Conservation (phyloP, 257 asterid genomes). For the Solanum raphanifolium region DNA sequence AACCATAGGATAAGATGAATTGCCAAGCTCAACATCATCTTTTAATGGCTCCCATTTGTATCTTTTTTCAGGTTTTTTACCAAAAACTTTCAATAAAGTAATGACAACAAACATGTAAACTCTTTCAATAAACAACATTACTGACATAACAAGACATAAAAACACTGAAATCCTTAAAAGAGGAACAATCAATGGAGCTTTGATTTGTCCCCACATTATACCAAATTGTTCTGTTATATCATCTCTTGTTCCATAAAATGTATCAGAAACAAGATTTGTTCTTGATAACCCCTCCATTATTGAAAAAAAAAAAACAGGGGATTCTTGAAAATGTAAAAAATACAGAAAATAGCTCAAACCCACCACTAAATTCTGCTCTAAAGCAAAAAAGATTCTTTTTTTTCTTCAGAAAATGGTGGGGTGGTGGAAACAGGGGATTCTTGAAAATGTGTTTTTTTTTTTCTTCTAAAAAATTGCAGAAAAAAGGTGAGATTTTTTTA, state of each 20-base stretch:
- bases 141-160: constrained; percentile 65
- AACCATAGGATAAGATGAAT: constrained; percentile 64
- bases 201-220: constrained; percentile 67
- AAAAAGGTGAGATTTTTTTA: neutral
- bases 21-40: constrained; percentile 81
- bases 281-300: constrained; percentile 42
- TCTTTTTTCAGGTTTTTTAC: constrained; percentile 55
- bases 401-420: neutral
- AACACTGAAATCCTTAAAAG: constrained; percentile 38
- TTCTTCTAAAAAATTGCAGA: neutral
- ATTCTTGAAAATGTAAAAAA: constrained; percentile 4
- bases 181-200: constrained; percentile 77
- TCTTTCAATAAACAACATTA: constrained; percentile 77
- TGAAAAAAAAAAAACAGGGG: constrained; percentile 6
- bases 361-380: neutral
- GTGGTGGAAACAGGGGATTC: neutral
- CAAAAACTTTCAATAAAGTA: constrained; percentile 43
- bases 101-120: constrained; percentile 86
- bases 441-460: neutral
- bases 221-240: constrained; percentile 40
- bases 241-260: constrained; percentile 31
- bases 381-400: neutral
- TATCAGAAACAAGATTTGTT: constrained; percentile 25
- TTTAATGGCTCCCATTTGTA: constrained; percentile 82
- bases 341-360: neutral